Evolutionary conservation across 2,329 filamentous ascomycete species (phyloP).

Genomic region (Pseudogymnoascus sp.): DNA sequence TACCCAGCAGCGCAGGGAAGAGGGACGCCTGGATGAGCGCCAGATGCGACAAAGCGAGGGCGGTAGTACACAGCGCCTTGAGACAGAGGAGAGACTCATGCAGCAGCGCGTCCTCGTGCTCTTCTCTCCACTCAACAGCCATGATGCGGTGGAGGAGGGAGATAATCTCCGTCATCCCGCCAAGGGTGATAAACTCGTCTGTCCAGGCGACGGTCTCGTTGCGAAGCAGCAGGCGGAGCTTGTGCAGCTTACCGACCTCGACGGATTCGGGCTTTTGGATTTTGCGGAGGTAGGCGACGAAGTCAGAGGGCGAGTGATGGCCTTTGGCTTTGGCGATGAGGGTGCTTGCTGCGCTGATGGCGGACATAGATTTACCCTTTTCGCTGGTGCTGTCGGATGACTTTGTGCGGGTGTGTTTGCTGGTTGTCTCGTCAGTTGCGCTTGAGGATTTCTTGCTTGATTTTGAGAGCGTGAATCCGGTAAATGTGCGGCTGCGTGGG

Average conservation of each 20-base stretch:
- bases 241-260: constrained; percentile 92
- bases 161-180: constrained; percentile 89
- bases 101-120: constrained; percentile 87
- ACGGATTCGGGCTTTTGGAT: constrained; percentile 73
- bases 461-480: constrained; percentile 50
- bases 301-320: constrained; percentile 67
- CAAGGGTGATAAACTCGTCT: constrained; percentile 78
- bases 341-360: constrained; percentile 46
- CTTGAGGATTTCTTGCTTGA: constrained; percentile 59
- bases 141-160: constrained; percentile 83
- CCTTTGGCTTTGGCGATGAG: constrained; percentile 64
- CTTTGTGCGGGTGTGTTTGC: constrained; percentile 61
- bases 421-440: constrained; percentile 39
- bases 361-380: constrained; percentile 47
- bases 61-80: constrained; percentile 90
- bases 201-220: constrained; percentile 97
- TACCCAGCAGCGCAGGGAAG: constrained; percentile 75
- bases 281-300: constrained; percentile 76
- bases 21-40: constrained; percentile 69
- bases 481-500: constrained; percentile 69
- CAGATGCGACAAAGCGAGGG: constrained; percentile 73
- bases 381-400: constrained; percentile 62
- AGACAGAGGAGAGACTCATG: constrained; percentile 89
- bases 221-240: constrained; percentile 76
- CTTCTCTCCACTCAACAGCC: constrained; percentile 94